Conservation (phyloP, 768 basidiomycete genomes). For the Lanmaoa rubissima region DNA sequence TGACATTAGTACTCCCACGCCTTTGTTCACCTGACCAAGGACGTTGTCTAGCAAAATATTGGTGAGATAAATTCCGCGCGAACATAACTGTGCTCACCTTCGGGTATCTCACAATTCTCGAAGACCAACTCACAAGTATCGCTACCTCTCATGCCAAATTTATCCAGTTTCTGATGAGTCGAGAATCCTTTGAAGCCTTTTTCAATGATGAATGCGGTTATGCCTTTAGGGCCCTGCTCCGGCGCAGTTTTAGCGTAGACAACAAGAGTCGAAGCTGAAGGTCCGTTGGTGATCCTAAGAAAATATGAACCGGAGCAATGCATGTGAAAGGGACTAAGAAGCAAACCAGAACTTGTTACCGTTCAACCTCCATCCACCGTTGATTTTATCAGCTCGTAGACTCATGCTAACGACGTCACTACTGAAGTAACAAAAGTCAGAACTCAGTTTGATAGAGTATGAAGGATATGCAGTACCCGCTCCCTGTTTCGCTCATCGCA, state of each 20-base stretch:
- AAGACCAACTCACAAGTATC: slow-evolving; percentile 95
- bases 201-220: slow-evolving; percentile 91
- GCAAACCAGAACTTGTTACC: slow-evolving; percentile 90
- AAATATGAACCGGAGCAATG: not conserved
- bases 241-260: slow-evolving; percentile 91
- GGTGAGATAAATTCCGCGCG: not conserved
- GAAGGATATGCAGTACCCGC: slow-evolving; percentile 44
- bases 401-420: slow-evolving; percentile 97
- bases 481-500: slow-evolving; percentile 92
- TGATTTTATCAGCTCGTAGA: slow-evolving; percentile 73
- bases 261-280: slow-evolving; percentile 84
- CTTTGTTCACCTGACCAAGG: slow-evolving; percentile 74
- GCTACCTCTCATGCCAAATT: slow-evolving; percentile 95
- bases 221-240: slow-evolving; percentile 76
- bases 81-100: slow-evolving; percentile 49
- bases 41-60: slow-evolving; percentile 61
- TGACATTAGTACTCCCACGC: slow-evolving; percentile 89
- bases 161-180: slow-evolving; percentile 88
- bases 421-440: slow-evolving; percentile 14
- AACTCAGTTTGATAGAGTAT: not conserved
- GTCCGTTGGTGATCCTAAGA: slow-evolving; percentile 91
- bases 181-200: slow-evolving; percentile 81
- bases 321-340: not conserved
- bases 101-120: slow-evolving; percentile 85
- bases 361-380: slow-evolving; percentile 76